Percentiles rank a stretch among this genome's conserved stretches.
phyloP scores from a whole-genome alignment of 306 rosid species.

The Albizia julibrissin region DNA sequence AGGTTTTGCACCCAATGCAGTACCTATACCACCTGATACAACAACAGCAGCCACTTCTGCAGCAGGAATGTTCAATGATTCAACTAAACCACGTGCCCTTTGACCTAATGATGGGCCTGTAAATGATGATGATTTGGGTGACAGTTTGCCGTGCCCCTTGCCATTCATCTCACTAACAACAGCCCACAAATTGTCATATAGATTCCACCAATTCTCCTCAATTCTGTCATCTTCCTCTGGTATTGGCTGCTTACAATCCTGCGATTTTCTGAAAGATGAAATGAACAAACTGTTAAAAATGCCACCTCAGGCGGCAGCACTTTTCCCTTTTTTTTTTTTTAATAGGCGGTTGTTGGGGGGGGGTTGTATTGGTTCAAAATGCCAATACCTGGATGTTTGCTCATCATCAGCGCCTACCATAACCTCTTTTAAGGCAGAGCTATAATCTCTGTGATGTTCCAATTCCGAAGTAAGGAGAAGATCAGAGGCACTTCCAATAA shows the following conservation, averaged over 20 bases:
- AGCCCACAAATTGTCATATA: slow-evolving; percentile 81
- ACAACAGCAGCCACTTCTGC: slow-evolving; percentile 99
- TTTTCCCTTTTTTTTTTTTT: background rate
- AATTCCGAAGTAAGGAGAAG: slow-evolving; percentile 67
- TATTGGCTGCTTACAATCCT: slow-evolving; percentile 49
- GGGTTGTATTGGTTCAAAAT: background rate
- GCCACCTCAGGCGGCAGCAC: slow-evolving; percentile 13
- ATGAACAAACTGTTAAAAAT: slow-evolving; percentile 34
- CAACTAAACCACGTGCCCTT: slow-evolving; percentile 97
- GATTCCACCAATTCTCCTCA: slow-evolving; percentile 88
- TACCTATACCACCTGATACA: slow-evolving; percentile 93
- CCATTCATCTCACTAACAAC: slow-evolving; percentile 78
- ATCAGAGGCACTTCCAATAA: slow-evolving; percentile 68
- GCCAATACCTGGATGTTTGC: slow-evolving; percentile 61
- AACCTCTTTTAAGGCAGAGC: slow-evolving; percentile 73
- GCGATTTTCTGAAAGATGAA: slow-evolving; percentile 48
- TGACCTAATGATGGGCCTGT: slow-evolving; percentile 85
- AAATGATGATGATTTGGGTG: slow-evolving; percentile 66
- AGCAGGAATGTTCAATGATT: slow-evolving; percentile 97
- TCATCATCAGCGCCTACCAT: slow-evolving; percentile 63
- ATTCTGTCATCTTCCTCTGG: slow-evolving; percentile 48
- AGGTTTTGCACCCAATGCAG: slow-evolving; percentile 84
- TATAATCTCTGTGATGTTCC: slow-evolving; percentile 71
- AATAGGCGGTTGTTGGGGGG: no score
- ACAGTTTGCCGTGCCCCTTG: slow-evolving; percentile 71